Percentiles rank a stretch among this genome's conserved stretches.
Evolutionary conservation across 306 rosid species (phyloP).

Genomic region (Lotus japonicus): DNA sequence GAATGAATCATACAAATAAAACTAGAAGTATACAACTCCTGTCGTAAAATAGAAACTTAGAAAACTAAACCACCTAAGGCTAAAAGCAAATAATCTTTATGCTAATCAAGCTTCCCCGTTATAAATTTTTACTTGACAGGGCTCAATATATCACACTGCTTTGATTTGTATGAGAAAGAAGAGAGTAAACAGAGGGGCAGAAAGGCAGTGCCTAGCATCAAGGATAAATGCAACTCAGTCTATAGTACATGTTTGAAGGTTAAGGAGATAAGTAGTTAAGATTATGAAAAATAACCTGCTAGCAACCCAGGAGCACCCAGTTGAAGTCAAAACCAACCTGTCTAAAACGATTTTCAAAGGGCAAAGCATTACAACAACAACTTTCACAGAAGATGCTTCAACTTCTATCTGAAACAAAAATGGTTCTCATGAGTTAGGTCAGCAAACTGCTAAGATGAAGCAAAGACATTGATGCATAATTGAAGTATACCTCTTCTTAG

Average conservation of each 20-base stretch:
- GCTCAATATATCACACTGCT: background rate
- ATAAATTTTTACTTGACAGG: background rate
- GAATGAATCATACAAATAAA: no score
- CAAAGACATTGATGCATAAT: no score
- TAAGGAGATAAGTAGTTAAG: background rate
- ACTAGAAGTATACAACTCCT: no score
- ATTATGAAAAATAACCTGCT: slow-evolving; percentile 43
- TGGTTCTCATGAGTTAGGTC: no score
- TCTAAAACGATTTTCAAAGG: no score
- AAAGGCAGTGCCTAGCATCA: background rate
- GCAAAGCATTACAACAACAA: no score
- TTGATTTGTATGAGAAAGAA: background rate
- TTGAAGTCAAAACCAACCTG: slow-evolving; percentile 86
- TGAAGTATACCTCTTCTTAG: no score
- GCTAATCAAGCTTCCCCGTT: background rate
- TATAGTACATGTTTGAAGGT: background rate
- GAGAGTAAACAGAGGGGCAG: background rate
- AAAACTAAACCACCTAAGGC: slow-evolving; percentile 5
- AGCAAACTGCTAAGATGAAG: no score
- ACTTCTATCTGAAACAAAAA: no score
- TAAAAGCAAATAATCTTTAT: background rate
- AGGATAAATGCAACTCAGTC: background rate
- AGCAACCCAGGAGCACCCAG: slow-evolving; percentile 93
- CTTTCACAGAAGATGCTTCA: no score
- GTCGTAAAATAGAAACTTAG: background rate